Conservation (phyloP, 2,329 filamentous ascomycete species). For the Clarireedia sp. region DNA sequence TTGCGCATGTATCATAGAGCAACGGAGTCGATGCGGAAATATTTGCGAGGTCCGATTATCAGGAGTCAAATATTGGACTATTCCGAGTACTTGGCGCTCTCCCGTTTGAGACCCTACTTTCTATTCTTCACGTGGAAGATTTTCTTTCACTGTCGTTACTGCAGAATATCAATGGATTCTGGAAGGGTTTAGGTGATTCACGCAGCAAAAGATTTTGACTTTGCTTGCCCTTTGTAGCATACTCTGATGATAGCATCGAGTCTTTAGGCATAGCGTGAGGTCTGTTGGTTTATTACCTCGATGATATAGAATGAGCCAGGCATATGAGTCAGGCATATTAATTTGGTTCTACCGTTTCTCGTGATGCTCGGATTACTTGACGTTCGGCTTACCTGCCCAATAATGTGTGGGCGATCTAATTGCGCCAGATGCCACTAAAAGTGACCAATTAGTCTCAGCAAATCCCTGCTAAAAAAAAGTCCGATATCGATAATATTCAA, state of each 20-base stretch:
- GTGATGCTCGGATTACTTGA: too few species aligned
- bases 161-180: conserved; percentile 1
- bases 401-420: background rate
- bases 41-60: too few species aligned
- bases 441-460: background rate
- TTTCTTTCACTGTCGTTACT: background rate
- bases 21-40: background rate
- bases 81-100: background rate
- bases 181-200: background rate
- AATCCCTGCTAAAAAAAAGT: conserved; percentile 5
- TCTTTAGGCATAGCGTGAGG: conserved; percentile 6
- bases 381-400: background rate
- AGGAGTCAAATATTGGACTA: background rate
- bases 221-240: conserved; percentile 4
- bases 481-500: conserved; percentile 5
- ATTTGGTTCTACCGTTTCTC: too few species aligned
- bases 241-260: conserved; percentile 4
- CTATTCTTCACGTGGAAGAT: conserved; percentile 1
- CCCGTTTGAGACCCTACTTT: conserved; percentile 1
- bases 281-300: conserved; percentile 3
- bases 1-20: background rate
- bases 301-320: conserved; percentile 3
- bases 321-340: too few species aligned
- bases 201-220: conserved; percentile 1
- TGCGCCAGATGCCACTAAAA: background rate